These are phyloP conservation scores for Malus hybrid DNA, from an alignment of 331 rosid species.

Conservation along the genomic window DNA sequence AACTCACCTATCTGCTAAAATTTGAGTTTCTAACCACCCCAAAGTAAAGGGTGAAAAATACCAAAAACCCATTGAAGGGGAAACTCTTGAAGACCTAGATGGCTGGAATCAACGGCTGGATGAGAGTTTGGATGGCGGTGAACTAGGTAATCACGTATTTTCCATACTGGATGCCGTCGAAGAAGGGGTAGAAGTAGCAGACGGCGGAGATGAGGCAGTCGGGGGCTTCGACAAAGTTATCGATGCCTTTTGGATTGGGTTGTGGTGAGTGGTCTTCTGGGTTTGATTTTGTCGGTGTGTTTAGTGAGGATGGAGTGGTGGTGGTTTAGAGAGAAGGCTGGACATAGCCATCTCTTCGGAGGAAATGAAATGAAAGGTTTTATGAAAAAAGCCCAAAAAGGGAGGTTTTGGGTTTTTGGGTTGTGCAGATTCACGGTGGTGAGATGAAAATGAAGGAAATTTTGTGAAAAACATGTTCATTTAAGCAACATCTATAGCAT, in stretches of 20 bases:
- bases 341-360: slow-evolving; percentile 33
- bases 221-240: slow-evolving; percentile 50
- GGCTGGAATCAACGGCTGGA: slow-evolving; percentile 76
- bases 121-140: slow-evolving; percentile 57
- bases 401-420: background rate
- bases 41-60: slow-evolving; percentile 77
- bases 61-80: slow-evolving; percentile 77
- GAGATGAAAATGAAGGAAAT: no score
- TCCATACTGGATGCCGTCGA: slow-evolving; percentile 87
- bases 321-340: slow-evolving; percentile 20
- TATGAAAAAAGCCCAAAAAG: no score
- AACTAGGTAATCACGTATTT: slow-evolving; percentile 74
- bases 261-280: slow-evolving; percentile 24
- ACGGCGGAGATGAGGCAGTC: slow-evolving; percentile 85
- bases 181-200: slow-evolving; percentile 88
- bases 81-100: slow-evolving; percentile 80
- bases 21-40: slow-evolving; percentile 85
- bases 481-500: no score
- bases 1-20: slow-evolving; percentile 85
- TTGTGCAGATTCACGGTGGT: no score
- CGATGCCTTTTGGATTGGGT: slow-evolving; percentile 57
- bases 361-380: background rate
- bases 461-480: no score
- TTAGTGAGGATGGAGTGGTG: slow-evolving; percentile 15
- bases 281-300: slow-evolving; percentile 20